Percentiles rank a stretch among this genome's conserved stretches.
These are phyloP conservation scores for Taphrina populina DNA, from an alignment of 1,139 yeast species.

Conservation along the genomic window DNA sequence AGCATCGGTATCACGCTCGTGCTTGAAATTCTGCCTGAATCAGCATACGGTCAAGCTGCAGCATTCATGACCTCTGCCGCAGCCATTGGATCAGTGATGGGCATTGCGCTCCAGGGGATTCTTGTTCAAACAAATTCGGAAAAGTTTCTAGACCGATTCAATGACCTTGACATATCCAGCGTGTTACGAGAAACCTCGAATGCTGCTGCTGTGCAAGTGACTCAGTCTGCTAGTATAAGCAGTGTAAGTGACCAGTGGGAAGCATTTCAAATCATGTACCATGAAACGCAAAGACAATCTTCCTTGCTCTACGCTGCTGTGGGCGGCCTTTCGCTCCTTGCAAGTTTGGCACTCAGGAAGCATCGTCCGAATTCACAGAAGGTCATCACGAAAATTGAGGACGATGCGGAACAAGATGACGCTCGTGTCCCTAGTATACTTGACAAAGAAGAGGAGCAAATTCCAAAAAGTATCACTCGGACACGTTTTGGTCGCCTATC, in stretches of 20 bases:
- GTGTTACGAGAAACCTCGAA: neutral
- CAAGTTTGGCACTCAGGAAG: constrained; percentile 1
- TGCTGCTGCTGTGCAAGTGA: too few species aligned
- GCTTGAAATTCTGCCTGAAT: constrained; percentile 21
- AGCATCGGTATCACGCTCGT: constrained; percentile 23
- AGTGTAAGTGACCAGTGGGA: neutral
- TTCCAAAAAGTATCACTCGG: too few species aligned
- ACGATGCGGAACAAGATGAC: too few species aligned
- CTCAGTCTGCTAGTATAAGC: neutral
- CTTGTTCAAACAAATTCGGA: constrained; percentile 2
- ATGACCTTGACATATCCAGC: neutral
- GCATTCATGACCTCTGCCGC: constrained; percentile 17
- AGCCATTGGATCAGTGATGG: constrained; percentile 21
- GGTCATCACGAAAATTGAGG: too few species aligned
- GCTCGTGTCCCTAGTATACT: too few species aligned
- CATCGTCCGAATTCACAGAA: too few species aligned
- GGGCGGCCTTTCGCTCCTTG: constrained; percentile 5
- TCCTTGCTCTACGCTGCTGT: neutral
- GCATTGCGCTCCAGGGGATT: constrained; percentile 20
- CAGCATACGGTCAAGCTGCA: constrained; percentile 11
- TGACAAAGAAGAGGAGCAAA: too few species aligned
- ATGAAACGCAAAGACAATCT: constrained; percentile 11
- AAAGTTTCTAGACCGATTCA: neutral
- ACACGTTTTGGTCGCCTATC: too few species aligned
- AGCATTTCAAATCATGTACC: neutral